phyloP scores from a whole-genome alignment of 2,329 filamentous ascomycete species.

The Aspergillus nomiae region DNA sequence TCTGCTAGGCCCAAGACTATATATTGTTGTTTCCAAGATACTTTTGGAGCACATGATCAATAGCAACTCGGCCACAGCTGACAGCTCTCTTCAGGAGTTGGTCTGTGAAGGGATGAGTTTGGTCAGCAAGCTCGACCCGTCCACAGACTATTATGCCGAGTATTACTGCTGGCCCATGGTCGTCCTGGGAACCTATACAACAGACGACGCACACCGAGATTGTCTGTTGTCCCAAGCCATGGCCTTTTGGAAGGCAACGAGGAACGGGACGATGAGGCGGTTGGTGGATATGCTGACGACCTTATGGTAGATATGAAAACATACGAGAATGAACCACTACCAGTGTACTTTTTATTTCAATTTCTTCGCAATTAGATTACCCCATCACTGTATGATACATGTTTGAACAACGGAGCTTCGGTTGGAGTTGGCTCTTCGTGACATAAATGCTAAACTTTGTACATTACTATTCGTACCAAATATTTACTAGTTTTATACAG shows the following conservation, averaged over 20 bases:
- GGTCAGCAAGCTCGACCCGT: conserved; percentile 18
- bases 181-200: conserved; percentile 19
- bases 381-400: not conserved
- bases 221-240: conserved; percentile 18
- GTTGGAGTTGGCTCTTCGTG: not conserved
- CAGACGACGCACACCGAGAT: conserved; percentile 8
- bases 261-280: conserved; percentile 27
- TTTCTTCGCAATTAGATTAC: not conserved
- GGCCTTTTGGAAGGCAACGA: conserved; percentile 24
- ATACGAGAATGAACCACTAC: not conserved
- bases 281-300: conserved; percentile 20
- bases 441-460: rapidly evolving
- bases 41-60: conserved; percentile 15
- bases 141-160: conserved; percentile 27
- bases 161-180: conserved; percentile 31
- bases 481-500: no score
- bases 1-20: conserved; percentile 17
- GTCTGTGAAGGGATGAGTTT: conserved; percentile 16
- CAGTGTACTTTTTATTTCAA: not conserved
- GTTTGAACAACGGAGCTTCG: not conserved
- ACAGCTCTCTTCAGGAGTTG: conserved; percentile 2
- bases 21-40: conserved; percentile 19
- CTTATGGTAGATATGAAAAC: not conserved
- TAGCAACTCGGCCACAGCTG: not conserved
- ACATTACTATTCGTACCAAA: no score